A percentile compares a stretch with the other conserved stretches of the same genome.
Conservation (phyloP, 805 yeast species). For the Ogataea pini region DNA sequence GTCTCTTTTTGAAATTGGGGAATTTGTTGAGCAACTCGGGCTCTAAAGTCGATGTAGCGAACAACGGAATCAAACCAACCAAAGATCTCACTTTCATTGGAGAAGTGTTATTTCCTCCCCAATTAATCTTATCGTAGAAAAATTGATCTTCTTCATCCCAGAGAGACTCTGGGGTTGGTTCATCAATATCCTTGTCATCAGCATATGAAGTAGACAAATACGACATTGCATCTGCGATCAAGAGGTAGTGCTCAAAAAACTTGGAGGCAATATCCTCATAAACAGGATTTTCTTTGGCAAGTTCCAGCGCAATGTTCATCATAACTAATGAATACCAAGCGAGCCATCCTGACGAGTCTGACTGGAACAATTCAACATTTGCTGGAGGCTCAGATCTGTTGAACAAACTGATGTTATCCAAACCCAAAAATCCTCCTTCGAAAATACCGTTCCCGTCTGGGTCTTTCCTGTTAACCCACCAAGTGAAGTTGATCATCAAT, state of each 20-base stretch:
- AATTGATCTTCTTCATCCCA: conserved; percentile 92
- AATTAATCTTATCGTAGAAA: conserved; percentile 86
- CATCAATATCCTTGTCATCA: conserved; percentile 27
- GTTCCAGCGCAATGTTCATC: conserved; percentile 89
- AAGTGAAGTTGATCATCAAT: conserved; percentile 82
- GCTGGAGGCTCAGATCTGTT: conserved; percentile 95
- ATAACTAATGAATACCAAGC: conserved; percentile 87
- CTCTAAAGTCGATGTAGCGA: conserved; percentile 85
- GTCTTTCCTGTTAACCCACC: conserved; percentile 98
- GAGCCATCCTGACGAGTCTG: conserved; percentile 98
- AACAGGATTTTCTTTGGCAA: conserved; percentile 80
- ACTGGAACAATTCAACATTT: conserved; percentile 88
- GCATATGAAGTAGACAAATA: conserved; percentile 44
- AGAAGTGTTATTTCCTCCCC: conserved; percentile 68
- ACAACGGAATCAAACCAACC: conserved; percentile 89
- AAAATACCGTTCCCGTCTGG: conserved; percentile 83
- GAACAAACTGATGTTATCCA: conserved; percentile 90
- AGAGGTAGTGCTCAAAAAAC: conserved; percentile 87
- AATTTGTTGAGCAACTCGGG: conserved; percentile 76
- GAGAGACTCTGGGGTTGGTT: conserved; percentile 58
- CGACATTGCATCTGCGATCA: conserved; percentile 94
- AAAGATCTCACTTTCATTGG: conserved; percentile 83
- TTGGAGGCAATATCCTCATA: conserved; percentile 94
- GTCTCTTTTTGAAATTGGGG: conserved; percentile 79
- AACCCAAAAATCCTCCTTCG: conserved; percentile 92